Conservation (phyloP, 495 filamentous ascomycete species). For the Xeromyces bisporus region DNA sequence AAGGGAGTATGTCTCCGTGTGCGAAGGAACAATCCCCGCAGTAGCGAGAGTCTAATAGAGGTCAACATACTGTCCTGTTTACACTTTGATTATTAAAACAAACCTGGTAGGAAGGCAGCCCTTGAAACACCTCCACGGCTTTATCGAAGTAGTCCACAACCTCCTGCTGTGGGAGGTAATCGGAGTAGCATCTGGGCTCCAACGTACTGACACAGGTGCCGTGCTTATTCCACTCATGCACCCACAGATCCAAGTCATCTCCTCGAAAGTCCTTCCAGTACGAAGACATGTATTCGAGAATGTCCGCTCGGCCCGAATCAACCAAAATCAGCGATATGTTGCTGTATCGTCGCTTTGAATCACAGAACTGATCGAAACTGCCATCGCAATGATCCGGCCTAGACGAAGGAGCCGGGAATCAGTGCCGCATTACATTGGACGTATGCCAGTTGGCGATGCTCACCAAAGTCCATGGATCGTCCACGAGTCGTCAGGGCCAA, state of each 20-base stretch:
- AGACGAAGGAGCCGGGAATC: background rate
- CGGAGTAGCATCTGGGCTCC: conserved; percentile 52
- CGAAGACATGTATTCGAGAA: conserved; percentile 56
- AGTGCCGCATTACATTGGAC: too few relatives aligned
- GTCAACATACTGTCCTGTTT: too few relatives aligned
- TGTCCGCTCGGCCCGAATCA: conserved; percentile 39
- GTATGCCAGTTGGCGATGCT: conserved; percentile 7
- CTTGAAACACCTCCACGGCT: conserved; percentile 34
- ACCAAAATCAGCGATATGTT: conserved; percentile 54
- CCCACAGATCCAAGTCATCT: conserved; percentile 54
- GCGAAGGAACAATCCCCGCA: conserved; percentile 32
- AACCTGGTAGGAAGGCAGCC: conserved; percentile 28
- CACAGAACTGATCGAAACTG: conserved; percentile 58
- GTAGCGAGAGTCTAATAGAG: conserved; percentile 25
- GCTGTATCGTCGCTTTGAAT: conserved; percentile 45
- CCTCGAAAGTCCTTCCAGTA: conserved; percentile 61
- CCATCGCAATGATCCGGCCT: conserved; percentile 81
- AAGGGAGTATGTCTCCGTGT: conserved; percentile 37
- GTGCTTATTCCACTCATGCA: conserved; percentile 83
- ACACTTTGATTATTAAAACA: too few relatives aligned
- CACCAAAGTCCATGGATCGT: conserved; percentile 77
- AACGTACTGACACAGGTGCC: conserved; percentile 45
- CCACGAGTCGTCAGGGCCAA: conserved; percentile 61
- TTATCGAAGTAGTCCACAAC: conserved; percentile 43
- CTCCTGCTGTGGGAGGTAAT: conserved; percentile 45